Base-by-base conservation (phyloP, 2,329 filamentous ascomycete genomes). In the Pseudogymnoascus sp. region DNA sequence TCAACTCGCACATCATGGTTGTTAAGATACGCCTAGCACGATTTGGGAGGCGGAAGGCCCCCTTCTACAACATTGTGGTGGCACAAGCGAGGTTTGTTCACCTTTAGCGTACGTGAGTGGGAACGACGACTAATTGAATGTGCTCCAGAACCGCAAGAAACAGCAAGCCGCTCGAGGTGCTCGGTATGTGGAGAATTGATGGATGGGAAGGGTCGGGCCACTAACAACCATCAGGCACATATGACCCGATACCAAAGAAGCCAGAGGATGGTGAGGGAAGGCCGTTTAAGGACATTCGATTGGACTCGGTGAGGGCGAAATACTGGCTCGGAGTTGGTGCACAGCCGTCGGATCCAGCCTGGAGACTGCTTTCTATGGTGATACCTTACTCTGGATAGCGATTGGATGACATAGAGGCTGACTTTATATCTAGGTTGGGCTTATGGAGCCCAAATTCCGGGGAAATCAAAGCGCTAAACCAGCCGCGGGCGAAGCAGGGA, bases 281-380 rank as follows among this genome's bases (percentile, higher is more conserved):
- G 64, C 83, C 90, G 63, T 91, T 89, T 80, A 99, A 99, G 77
- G 93, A 97, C 69, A 90, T 99, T 74, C 87, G 91, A 72, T 82
- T 99, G 13, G 95, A 99, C 76, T 79, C 84, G 6, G 80, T 85
- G 68, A 82, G 95, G 65, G 90, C 93, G 64, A 88, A 89, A 76
- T 99, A 99, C 79, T 99, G 95, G 95, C 82, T 99, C 37, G 95
- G 95, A 74, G 93, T 97, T 3, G 95, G 95, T 0, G 95, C 95
- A 63, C 95, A 99, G 78, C 95, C 95, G 8, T 93, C 89, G 66
- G 91, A 97, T 69, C 87, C 90, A 2, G 90, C 89, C 37, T 96
- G 93, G 93, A 83, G 91, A 73, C 76, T 97, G 70, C 79, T 99
- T 70, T 84, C 84, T 63, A 88, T 96, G 90, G 91, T 93, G 64